Conservation (phyloP, 495 filamentous ascomycete species). For the Podospora pseudopauciseta region DNA sequence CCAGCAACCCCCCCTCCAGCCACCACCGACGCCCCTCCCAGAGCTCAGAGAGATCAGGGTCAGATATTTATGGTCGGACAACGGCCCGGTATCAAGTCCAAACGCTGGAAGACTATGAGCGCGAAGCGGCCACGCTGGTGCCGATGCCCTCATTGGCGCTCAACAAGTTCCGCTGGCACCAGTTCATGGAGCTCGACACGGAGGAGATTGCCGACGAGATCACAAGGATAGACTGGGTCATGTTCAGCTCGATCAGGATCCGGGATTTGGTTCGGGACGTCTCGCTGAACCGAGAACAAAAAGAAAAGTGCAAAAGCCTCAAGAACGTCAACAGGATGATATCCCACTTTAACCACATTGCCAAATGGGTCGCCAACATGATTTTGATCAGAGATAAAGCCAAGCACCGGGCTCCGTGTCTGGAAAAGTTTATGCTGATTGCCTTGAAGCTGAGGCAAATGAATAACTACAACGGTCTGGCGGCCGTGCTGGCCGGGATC, state of each 20-base stretch:
- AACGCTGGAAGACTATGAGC: conserved; percentile 68
- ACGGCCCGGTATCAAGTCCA: conserved; percentile 50
- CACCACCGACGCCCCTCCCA: conserved; percentile 46
- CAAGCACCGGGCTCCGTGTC: conserved; percentile 82
- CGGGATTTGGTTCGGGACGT: conserved; percentile 91
- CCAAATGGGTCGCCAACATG: conserved; percentile 86
- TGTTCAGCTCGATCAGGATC: conserved; percentile 94
- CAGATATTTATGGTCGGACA: conserved; percentile 26
- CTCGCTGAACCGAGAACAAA: conserved; percentile 64
- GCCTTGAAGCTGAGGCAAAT: conserved; percentile 78
- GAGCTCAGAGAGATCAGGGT: conserved; percentile 41
- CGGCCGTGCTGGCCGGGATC: conserved; percentile 88
- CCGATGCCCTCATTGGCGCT: conserved; percentile 58
- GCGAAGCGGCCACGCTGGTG: conserved; percentile 62
- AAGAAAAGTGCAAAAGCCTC: conserved; percentile 74
- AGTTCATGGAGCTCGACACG: conserved; percentile 74
- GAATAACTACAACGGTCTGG: conserved; percentile 96
- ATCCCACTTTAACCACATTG: conserved; percentile 92
- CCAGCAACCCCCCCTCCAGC: conserved; percentile 20
- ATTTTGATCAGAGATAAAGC: conserved; percentile 91
- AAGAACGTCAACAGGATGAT: conserved; percentile 91
- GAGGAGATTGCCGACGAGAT: conserved; percentile 86
- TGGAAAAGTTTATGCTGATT: conserved; percentile 92
- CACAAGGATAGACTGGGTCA: conserved; percentile 93
- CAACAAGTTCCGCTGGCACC: conserved; percentile 76